Percentiles rank a stretch among this genome's conserved stretches.
Conservation (phyloP, 2,329 filamentous ascomycete species). For the Rosellinia necatrix region DNA sequence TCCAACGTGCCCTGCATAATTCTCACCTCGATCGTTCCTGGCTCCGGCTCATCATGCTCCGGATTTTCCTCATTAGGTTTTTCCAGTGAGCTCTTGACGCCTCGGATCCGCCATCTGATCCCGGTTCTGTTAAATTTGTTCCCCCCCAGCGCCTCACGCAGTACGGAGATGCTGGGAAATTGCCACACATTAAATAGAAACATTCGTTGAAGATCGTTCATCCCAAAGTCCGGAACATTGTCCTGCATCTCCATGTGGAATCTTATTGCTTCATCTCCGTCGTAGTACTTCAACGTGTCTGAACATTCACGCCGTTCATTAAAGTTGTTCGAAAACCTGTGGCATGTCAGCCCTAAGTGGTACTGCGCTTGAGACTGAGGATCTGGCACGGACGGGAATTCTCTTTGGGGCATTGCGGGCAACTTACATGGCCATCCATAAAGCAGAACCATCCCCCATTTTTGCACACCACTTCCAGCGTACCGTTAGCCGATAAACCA, state of each 20-base stretch:
- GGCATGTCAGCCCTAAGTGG: not conserved
- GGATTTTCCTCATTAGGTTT: not conserved
- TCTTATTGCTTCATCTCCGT: no score
- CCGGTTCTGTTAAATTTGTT: not conserved
- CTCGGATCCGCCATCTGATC: conserved; percentile 21
- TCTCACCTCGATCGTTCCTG: conserved; percentile 20
- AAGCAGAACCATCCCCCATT: not conserved
- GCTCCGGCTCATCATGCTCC: not conserved
- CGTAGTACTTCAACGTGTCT: not conserved
- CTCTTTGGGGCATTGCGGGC: no score
- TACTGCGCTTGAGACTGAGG: not conserved
- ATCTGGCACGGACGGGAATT: no score
- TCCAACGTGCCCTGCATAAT: conserved; percentile 34
- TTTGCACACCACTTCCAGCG: conserved; percentile 23
- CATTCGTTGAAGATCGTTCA: not conserved
- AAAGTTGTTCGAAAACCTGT: not conserved
- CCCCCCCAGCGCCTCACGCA: not conserved
- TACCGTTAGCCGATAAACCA: not conserved
- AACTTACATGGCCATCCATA: conserved; percentile 21
- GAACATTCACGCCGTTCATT: not conserved
- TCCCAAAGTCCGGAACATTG: not conserved
- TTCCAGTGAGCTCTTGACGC: not conserved
- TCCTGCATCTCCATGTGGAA: no score
- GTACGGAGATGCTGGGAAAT: not conserved
- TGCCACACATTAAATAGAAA: conserved; percentile 10